phyloP scores from a whole-genome alignment of 257 asterid species.

The Hygrophila difformis region DNA sequence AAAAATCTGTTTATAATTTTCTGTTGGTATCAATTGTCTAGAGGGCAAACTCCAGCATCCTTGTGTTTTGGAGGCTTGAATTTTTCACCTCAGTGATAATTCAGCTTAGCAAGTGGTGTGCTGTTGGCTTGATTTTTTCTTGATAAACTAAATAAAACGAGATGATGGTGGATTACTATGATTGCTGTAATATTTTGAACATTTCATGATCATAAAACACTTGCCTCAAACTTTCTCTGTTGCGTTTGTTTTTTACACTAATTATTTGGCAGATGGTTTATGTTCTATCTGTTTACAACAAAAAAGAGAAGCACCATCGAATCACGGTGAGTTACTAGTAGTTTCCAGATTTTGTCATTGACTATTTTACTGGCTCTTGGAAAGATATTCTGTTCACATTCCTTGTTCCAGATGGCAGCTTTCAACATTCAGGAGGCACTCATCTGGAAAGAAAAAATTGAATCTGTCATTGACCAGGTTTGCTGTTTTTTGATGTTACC shows the following conservation, averaged over 20 bases:
- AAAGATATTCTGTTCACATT: conserved; percentile 9
- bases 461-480: conserved; percentile 94
- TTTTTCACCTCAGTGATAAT: conserved; percentile 2
- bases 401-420: conserved; percentile 90
- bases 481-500: conserved; percentile 11
- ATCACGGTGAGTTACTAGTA: conserved; percentile 43
- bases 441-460: conserved; percentile 96
- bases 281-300: conserved; percentile 64
- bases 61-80: conserved; percentile 2
- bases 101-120: not conserved
- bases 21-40: not conserved
- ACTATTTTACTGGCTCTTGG: conserved; percentile 9
- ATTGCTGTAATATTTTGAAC: conserved; percentile 9
- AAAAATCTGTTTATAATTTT: not conserved
- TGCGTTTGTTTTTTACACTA: conserved; percentile 11
- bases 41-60: conserved; percentile 5
- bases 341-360: conserved; percentile 2
- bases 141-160: not conserved
- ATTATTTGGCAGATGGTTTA: conserved; percentile 60
- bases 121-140: conserved; percentile 1
- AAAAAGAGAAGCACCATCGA: conserved; percentile 62
- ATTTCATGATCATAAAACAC: conserved; percentile 10
- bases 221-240: not conserved
- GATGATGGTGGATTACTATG: conserved; percentile 13
- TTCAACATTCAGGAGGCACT: conserved; percentile 98